Evolutionary conservation across 352 stramenopile species (phyloP).

Genomic region (Blastocystis sp.): DNA sequence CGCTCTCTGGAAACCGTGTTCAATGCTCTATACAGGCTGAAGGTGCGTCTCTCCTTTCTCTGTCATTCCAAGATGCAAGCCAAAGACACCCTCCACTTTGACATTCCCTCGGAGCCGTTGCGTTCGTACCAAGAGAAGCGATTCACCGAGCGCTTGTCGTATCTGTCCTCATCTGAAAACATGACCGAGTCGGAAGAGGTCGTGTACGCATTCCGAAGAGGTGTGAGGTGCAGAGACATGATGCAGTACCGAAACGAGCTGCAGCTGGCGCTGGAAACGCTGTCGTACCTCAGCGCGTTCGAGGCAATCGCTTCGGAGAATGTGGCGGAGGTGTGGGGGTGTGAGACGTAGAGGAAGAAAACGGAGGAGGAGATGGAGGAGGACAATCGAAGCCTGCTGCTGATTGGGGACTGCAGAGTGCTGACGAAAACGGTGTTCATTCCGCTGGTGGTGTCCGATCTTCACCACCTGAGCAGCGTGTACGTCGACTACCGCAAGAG

Average conservation of each 20-base stretch:
- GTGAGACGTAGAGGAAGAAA: slow-evolving; percentile 31
- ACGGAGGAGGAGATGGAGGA: slow-evolving; percentile 28
- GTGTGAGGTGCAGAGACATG: slow-evolving; percentile 12
- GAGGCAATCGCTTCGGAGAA: slow-evolving; percentile 4
- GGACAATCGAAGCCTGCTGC: background rate
- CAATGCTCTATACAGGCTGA: background rate
- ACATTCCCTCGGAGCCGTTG: too few species aligned
- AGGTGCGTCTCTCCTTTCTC: background rate
- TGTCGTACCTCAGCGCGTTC: slow-evolving; percentile 14
- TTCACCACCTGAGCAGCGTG: slow-evolving; percentile 25
- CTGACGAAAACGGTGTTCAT: slow-evolving; percentile 24
- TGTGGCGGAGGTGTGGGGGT: background rate
- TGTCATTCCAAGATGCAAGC: background rate
- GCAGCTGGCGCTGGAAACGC: slow-evolving; percentile 14
- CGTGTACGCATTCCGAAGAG: background rate
- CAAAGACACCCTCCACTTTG: too few species aligned
- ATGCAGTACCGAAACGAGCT: background rate
- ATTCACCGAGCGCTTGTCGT: background rate
- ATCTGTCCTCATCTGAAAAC: background rate
- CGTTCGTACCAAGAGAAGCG: background rate
- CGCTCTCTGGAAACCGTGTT: slow-evolving; percentile 2
- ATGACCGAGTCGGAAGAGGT: background rate
- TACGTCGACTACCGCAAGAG: slow-evolving; percentile 44
- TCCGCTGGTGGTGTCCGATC: slow-evolving; percentile 30
- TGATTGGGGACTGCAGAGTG: background rate